Evolutionary conservation across 805 yeast genomes (phyloP).

Genomic region (Diddensiella transvaalensis): DNA sequence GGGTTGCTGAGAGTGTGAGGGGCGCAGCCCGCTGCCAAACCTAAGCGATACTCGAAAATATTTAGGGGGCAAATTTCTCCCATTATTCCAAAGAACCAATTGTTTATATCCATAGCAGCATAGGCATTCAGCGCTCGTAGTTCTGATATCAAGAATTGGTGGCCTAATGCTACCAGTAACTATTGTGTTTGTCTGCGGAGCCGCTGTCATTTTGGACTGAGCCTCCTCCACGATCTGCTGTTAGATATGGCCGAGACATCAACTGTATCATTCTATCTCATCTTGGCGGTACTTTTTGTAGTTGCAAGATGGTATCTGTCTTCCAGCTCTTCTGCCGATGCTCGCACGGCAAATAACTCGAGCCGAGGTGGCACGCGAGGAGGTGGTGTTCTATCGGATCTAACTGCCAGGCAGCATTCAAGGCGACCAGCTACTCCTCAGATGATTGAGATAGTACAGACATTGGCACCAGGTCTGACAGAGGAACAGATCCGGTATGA

Average conservation of each 20-base stretch:
- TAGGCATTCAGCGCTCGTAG: too few species aligned
- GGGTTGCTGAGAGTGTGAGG: too few species aligned
- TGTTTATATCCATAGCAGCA: too few species aligned
- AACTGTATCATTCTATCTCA: slow-evolving; percentile 22
- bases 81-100: too few species aligned
- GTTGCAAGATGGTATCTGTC: slow-evolving; percentile 21
- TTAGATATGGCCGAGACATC: slow-evolving; percentile 18
- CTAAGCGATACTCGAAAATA: too few species aligned
- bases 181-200: too few species aligned
- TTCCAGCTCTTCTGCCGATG: background rate
- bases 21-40: too few species aligned
- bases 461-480: slow-evolving; percentile 71
- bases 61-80: too few species aligned
- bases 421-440: slow-evolving; percentile 34
- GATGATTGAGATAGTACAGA: slow-evolving; percentile 84
- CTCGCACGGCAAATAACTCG: slow-evolving; percentile 1
- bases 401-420: background rate
- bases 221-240: too few species aligned
- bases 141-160: too few species aligned
- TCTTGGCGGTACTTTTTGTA: slow-evolving; percentile 22
- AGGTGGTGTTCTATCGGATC: background rate
- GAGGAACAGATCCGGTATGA: slow-evolving; percentile 69
- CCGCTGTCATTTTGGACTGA: background rate
- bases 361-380: slow-evolving; percentile 3
- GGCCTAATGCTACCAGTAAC: too few species aligned